Evolutionary conservation across 2,329 filamentous ascomycete genomes (phyloP).

Genomic region (Aspergillus sergii): DNA sequence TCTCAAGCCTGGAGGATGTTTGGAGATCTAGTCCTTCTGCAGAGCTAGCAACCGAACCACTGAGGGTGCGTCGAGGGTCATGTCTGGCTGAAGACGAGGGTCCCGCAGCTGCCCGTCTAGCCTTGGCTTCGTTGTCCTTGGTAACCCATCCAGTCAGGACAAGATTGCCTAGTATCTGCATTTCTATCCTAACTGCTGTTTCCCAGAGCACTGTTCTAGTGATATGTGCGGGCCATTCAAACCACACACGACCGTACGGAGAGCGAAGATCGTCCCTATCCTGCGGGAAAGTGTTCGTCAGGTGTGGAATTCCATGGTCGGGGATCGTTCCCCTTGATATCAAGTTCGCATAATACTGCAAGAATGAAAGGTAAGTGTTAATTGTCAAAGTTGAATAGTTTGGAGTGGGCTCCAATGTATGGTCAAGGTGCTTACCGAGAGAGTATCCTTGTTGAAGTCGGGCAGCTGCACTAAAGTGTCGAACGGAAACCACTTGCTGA

Average conservation of each 20-base stretch:
- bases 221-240: constrained; percentile 28
- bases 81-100: not conserved
- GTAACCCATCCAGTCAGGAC: constrained; percentile 25
- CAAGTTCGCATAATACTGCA: constrained; percentile 29
- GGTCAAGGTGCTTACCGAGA: constrained; percentile 29
- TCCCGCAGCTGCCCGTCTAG: not conserved
- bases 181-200: constrained; percentile 26
- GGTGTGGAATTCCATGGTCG: constrained; percentile 10
- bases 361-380: not conserved
- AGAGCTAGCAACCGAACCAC: not conserved
- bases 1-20: not conserved
- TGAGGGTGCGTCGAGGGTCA: not conserved
- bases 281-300: constrained; percentile 24
- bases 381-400: not conserved
- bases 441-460: constrained; percentile 19
- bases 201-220: constrained; percentile 23
- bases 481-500: constrained; percentile 43
- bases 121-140: constrained; percentile 11
- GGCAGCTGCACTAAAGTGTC: constrained; percentile 36
- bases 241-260: constrained; percentile 32
- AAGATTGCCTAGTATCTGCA: constrained; percentile 23
- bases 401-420: not conserved
- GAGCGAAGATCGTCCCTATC: constrained; percentile 21
- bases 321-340: constrained; percentile 24
- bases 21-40: not conserved